Evolutionary conservation across 2,329 filamentous ascomycete genomes (phyloP).

Genomic region (Colletotrichum incanum): DNA sequence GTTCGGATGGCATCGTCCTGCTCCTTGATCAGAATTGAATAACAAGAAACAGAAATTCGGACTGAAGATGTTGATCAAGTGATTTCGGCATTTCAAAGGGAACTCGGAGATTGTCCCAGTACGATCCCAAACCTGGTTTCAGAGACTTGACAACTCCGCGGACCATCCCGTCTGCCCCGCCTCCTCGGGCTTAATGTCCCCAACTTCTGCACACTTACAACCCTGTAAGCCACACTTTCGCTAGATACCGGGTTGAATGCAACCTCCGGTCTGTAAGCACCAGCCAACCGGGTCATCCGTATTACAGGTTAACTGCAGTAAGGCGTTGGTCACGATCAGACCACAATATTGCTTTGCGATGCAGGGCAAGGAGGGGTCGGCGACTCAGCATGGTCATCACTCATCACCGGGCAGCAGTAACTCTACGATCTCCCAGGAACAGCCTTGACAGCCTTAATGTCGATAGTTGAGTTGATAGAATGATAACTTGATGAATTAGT

Average conservation of each 20-base stretch:
- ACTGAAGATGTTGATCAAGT: not conserved
- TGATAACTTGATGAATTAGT: not conserved
- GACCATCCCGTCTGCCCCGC: not conserved
- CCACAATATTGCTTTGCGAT: too few relatives aligned
- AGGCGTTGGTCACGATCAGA: too few relatives aligned
- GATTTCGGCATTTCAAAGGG: not conserved
- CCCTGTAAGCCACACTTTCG: not conserved
- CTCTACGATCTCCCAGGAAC: not conserved
- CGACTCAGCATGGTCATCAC: too few relatives aligned
- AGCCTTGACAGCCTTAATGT: not conserved
- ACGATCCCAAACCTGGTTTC: not conserved
- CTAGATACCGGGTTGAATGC: not conserved
- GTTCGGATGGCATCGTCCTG: not conserved
- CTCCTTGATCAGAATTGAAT: not conserved
- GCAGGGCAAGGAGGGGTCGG: too few relatives aligned
- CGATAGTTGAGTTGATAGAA: not conserved
- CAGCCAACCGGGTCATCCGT: constrained; percentile 16
- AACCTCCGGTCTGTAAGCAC: not conserved
- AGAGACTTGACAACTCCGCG: constrained; percentile 21
- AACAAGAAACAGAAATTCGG: not conserved
- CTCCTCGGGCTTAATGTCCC: not conserved
- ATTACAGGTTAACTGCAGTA: too few relatives aligned
- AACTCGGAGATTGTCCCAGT: not conserved
- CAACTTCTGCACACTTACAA: not conserved
- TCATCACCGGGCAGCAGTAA: too few relatives aligned